Base-by-base conservation (phyloP, 2,329 filamentous ascomycete species). In the Calonectria pseudoreteaudii region DNA sequence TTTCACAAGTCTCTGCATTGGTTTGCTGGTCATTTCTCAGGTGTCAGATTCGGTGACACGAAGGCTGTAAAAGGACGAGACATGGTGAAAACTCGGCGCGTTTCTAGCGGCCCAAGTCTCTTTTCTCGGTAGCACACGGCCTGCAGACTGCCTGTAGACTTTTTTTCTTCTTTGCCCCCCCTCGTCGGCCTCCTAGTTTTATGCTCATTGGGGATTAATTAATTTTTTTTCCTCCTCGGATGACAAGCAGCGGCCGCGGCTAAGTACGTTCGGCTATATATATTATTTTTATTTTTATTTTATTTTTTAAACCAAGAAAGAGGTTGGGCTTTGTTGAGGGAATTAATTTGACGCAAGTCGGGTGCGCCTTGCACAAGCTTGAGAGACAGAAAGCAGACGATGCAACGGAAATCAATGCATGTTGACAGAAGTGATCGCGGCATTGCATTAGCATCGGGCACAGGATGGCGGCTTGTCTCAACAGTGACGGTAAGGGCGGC, bases 1-100 rank as follows among this genome's bases (percentile, higher is more conserved):
- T 79, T 74, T 68, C 76, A 76, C 78, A 70, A 56, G 68, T 41
- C 49, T 58, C 38, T 71, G 11, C 50, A 30, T 34, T 44, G 34
- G 58, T 66, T 66, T 66, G 49, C 52, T 62, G 36, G 70, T 65
- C 53, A 68, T 71, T 71, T 65, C 68, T 70, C 41, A 74, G 53
- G 44, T 68, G 68, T 71, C 68, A 69, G 65, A 31, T 50, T 68
- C 44, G 47, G 72, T 41, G 34, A 66, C 65, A 72, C 65, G 65
- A 66, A 13, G 31, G 38, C 36, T 14, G 41, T 47, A n/a, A 47
- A 50, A 31, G 47, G 72, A 44, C 68, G 65, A 68, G 60, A 68
- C 68, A 68, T 53, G 52, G 65, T 62, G 64, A 65, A 71, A 71
- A 68, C 65, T 64, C 41, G 58, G 44, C 41, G 41, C 36, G 62